Evolutionary conservation across 1,139 yeast genomes (phyloP).

Genomic region (Yamadazyma mexicana): DNA sequence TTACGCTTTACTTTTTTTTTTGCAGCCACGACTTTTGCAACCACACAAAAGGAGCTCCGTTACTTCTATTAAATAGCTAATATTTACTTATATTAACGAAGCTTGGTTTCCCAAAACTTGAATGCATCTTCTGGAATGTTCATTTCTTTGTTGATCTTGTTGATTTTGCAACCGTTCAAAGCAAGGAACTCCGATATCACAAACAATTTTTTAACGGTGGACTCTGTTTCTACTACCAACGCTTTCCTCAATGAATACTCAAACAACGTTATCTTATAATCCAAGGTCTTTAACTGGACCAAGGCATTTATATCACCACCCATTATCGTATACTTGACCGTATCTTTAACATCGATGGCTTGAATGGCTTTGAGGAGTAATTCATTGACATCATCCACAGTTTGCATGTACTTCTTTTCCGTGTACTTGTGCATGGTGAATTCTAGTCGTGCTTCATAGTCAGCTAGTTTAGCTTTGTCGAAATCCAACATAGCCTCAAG

Average conservation of each 20-base stretch:
- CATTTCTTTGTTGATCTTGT: conserved; percentile 26
- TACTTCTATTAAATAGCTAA: too few species aligned
- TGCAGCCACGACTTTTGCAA: conserved; percentile 20
- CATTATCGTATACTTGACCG: conserved; percentile 47
- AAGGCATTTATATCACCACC: conserved; percentile 50
- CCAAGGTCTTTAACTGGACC: conserved; percentile 27
- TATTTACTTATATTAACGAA: conserved; percentile 4
- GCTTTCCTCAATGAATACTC: conserved; percentile 62
- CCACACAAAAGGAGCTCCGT: too few species aligned
- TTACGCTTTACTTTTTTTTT: conserved; percentile 5
- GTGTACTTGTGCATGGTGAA: conserved; percentile 56
- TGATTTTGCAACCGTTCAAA: conserved; percentile 59
- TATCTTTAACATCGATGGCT: conserved; percentile 45
- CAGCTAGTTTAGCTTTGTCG: conserved; percentile 34
- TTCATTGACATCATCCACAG: conserved; percentile 25
- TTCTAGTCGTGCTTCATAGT: conserved; percentile 34
- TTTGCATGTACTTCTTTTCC: conserved; percentile 33
- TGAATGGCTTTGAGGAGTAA: conserved; percentile 48
- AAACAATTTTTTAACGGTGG: conserved; percentile 36
- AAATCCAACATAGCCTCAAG: conserved; percentile 30
- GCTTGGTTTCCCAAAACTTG: conserved; percentile 47
- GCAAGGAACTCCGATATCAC: conserved; percentile 74
- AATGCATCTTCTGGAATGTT: conserved; percentile 45
- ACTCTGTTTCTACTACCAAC: conserved; percentile 26
- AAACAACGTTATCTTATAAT: conserved; percentile 43